Evolutionary conservation across 208 protist species (phyloP), one percentile per base, ranked within the genome.

Genomic region (Trypanosoma melophagium): DNA sequence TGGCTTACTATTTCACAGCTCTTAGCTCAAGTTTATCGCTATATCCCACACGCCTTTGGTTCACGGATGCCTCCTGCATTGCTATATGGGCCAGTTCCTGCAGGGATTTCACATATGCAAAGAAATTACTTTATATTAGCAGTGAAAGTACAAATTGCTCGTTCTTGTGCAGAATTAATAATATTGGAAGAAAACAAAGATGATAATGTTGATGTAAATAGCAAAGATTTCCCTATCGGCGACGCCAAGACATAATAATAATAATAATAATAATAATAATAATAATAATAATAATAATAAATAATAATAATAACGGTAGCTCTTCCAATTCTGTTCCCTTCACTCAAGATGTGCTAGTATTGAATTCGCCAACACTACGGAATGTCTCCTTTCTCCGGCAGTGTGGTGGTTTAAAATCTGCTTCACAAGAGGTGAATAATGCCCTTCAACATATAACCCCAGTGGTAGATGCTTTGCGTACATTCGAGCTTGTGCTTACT

Each of bases 61-160:
- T 83, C 90, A 24, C 83, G 91, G 69, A 95, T 95, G 90, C 87
- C 90, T 3, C 80, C 90, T n/a, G 79, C 83, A 17, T 73, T 95
- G 14, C 81, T 93, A 40, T 14, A 38, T 13, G 78, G 77, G 28
- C 28, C 61, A n/a, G 42, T 68, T 14, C 69, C 75, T 8, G 44
- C 59, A 2, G 58, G 42, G 44, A 40, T 55, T 16, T 63, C 66
- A 31, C 65, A 60, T 21, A 38, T 60, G 31, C 63, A 69, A 40
- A 70, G 66, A 60, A 62, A 66, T 35, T 60, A 61, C 14, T 92
- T 81, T 63, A 66, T 80, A 8, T 25, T 62, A 9, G 74, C 75
- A n/a, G 62, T 76, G 51, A 92, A 92, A 68, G 65, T 84, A 17
- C 52, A 73, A 44, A 64, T 84, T 49, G 84, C 84, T 40, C 74